Evolutionary conservation across 2,329 filamentous ascomycete species (phyloP).

Genomic region (Trichoderma polysporum): DNA sequence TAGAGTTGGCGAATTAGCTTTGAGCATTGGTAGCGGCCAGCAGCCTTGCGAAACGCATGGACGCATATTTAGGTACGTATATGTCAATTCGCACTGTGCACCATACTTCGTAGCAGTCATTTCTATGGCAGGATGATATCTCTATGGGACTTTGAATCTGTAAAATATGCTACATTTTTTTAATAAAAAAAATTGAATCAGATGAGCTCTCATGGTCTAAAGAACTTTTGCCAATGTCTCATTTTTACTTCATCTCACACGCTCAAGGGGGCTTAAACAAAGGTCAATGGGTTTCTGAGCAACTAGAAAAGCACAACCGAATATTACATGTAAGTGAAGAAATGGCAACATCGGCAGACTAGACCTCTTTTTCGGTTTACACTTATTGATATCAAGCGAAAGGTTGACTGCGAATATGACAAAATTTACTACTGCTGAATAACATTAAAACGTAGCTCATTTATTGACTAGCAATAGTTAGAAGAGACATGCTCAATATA

Average conservation of each 20-base stretch:
- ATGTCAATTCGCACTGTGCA: not conserved
- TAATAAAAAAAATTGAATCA: not conserved
- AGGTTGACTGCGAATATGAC: no score
- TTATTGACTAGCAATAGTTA: not conserved
- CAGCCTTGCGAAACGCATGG: constrained; percentile 6
- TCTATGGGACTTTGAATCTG: not conserved
- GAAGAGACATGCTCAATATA: not conserved
- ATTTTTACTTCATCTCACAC: not conserved
- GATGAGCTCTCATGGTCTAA: not conserved
- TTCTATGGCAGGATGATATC: not conserved
- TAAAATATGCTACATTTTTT: not conserved
- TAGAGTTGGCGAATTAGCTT: constrained; percentile 6
- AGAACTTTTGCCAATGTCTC: not conserved
- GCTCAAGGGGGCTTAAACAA: not conserved
- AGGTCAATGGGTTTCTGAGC: not conserved
- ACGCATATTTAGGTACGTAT: not conserved
- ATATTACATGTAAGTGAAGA: not conserved
- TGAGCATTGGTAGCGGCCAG: not conserved
- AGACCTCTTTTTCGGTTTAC: not conserved
- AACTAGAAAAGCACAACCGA: not conserved
- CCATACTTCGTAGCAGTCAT: accelerated
- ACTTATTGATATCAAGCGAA: no score
- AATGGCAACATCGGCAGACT: not conserved
- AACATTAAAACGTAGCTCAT: not conserved
- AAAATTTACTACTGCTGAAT: no score